phyloP scores from a whole-genome alignment of 371 early-diverging fungal genomes.

The Mortierella sp. region DNA sequence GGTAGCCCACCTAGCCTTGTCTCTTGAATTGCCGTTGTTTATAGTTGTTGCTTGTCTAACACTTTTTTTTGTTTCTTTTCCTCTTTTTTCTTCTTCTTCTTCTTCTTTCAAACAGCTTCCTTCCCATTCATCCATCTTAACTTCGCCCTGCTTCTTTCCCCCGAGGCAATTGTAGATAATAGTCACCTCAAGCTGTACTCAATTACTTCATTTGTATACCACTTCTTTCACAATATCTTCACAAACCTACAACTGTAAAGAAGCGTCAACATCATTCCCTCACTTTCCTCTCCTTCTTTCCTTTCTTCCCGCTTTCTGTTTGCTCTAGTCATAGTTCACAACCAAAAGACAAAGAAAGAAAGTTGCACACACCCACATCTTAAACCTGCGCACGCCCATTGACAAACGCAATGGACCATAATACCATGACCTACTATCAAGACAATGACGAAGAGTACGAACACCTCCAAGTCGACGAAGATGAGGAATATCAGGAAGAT shows the following conservation, averaged over 20 bases:
- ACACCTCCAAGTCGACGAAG: slow-evolving; percentile 30
- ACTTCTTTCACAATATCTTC: neutral
- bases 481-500: slow-evolving; percentile 48
- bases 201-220: neutral
- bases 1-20: neutral
- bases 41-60: neutral
- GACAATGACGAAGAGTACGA: slow-evolving; percentile 30
- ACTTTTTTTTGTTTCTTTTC: neutral
- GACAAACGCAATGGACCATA: neutral
- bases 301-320: neutral
- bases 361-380: neutral
- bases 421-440: slow-evolving; percentile 30
- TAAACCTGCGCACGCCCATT: no score
- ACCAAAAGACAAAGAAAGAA: neutral
- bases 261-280: neutral
- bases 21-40: neutral
- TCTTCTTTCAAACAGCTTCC: neutral
- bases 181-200: neutral
- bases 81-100: neutral
- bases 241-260: neutral
- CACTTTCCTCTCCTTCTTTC: neutral
- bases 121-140: neutral
- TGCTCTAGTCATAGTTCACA: neutral
- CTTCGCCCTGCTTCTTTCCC: neutral
- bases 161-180: neutral